phyloP scores from a whole-genome alignment of 768 basidiomycete species.

The Termitomyces titanicus region DNA sequence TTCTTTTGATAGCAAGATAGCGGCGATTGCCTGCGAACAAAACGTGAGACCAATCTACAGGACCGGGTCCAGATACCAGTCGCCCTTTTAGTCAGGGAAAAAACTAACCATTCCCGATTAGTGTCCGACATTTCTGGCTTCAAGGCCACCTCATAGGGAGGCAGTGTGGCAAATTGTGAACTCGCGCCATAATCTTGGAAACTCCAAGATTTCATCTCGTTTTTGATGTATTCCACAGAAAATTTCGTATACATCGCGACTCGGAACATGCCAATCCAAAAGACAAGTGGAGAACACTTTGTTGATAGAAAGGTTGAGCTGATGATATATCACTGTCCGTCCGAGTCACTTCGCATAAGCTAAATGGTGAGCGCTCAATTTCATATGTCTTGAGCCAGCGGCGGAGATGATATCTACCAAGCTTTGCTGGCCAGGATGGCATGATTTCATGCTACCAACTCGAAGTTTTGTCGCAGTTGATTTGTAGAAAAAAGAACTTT shows the following conservation, averaged over 20 bases:
- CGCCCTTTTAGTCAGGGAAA: background rate
- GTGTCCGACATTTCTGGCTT: background rate
- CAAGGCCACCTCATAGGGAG: no score
- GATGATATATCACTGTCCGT: background rate
- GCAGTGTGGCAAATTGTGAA: background rate
- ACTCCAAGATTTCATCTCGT: background rate
- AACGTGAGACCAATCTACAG: background rate
- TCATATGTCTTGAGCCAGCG: no score
- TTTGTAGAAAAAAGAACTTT: background rate
- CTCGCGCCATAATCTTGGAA: background rate
- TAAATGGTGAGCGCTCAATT: background rate
- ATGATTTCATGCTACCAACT: no score
- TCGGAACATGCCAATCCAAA: background rate
- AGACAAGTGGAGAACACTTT: background rate
- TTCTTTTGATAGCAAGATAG: background rate
- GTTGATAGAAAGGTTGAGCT: no score
- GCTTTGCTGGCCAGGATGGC: no score
- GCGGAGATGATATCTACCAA: background rate
- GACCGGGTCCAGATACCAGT: background rate
- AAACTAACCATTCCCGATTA: background rate
- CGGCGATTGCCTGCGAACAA: background rate
- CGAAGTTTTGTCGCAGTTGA: no score
- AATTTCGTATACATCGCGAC: no score
- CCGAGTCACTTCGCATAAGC: no score
- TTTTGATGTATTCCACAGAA: no score